Evolutionary conservation across 345 rosid species (phyloP), one percentile per base, ranked within the genome.

Genomic region (Lepidium sativum): DNA sequence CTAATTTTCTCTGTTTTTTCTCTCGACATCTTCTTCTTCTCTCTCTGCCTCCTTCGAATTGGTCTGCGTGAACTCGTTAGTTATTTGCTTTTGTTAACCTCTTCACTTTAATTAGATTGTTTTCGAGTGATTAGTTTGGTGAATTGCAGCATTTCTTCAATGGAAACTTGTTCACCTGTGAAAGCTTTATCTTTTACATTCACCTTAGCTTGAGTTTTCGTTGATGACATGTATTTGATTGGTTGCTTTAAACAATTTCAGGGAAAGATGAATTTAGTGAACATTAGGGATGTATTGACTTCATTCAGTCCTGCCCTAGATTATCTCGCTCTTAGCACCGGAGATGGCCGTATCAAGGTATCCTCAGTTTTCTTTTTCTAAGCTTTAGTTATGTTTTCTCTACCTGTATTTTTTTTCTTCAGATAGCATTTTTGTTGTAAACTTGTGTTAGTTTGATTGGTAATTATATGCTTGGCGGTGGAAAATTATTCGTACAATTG

Each of bases 331-430:
- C 72, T 90, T 69, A 77, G 84, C 71, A 75, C 92, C 0, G 97
- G 97, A 13, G 95, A 87, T 78, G 97, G 95, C 61, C 80, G 97
- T 67, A 81, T 90, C 58, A 90, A 90, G 95, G 97, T 74, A 63
- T 35, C 32, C 25, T 31, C 10, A 31, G 3, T 54, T 25, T 39
- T 41, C 29, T 9, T 49, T 17, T 40, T 14, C 10, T 18, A 5
- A n/a, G 14, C 14, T 37, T 61, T 25, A 5, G 4, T 25, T 25
- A 25, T 25, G 29, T 34, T 34, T 34, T 34, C 12, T 34, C 17
- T 39, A 39, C 17, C 49, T 18, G 25, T 2, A 17, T 27, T 27
- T 27, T 27, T 27, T 5, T 27, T 25, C 9, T 44, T 44, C 49
- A 44, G 2, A 9, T 47, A 31, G 31, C 4, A 6, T 2, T 47